Evolutionary conservation across 768 basidiomycete genomes (phyloP), one percentile per base, ranked within the genome.

Genomic region (Amanita jacksonii): DNA sequence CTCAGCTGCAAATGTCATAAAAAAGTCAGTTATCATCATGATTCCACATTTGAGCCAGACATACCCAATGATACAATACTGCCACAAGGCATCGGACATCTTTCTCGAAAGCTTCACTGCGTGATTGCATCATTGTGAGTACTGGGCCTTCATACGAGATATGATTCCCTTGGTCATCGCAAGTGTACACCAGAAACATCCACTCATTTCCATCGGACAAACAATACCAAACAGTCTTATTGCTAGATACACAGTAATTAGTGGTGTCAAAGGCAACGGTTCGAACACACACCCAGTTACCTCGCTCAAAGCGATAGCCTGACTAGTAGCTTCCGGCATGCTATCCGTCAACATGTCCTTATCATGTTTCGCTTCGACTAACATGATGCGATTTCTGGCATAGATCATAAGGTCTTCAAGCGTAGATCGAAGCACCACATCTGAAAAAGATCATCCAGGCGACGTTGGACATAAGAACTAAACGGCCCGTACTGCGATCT

Each of bases 161-260:
- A n/a, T 25, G 23, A 39, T 39, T 27, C 12, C 24, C 38, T 39
- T 39, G 22, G 13, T 38, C 38, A 16, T 39, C 38, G 23, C 38
- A 15, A 28, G 23, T 39, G 24, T 39, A 39, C 38, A 28, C 38
- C 24, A 28, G 24, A 39, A 39, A 28, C 23, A 39, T 28, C 38
- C 38, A 39, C 25, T 39, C 7, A 27, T 8, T 28, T 28, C 38
- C 38, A 38, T 38, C 38, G 23, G 38, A 38, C 38, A 38, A 38
- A 38, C 38, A 39, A 39, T 39, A 27, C 38, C 38, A 16, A 39
- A 39, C 38, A 39, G 38, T 39, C 24, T 39, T 39, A 28, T 39
- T 39, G 25, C 38, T 39, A 39, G 38, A 39, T 39, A 39, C 38
- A 28, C 25, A 28, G 38, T 28, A 39, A 39, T 39, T 8, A 39